Conservation (phyloP, 257 asterid genomes). For the Thymus quinquecostatus region DNA sequence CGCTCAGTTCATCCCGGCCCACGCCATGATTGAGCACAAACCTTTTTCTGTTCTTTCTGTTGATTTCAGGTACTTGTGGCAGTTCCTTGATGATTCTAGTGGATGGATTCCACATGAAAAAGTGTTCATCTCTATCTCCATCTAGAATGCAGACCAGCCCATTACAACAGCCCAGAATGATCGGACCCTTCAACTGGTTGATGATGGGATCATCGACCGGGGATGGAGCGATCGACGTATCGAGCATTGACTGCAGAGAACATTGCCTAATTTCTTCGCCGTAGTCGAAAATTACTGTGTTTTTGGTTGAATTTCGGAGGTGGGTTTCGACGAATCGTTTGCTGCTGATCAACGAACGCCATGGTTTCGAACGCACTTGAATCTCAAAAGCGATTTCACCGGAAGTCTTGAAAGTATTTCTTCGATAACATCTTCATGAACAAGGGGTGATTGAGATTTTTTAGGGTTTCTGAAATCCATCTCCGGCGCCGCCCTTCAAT, state of each 20-base stretch:
- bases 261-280: conserved; percentile 25
- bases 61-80: conserved; percentile 16
- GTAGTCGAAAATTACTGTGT: not conserved
- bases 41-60: rapidly evolving
- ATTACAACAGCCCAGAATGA: conserved; percentile 43
- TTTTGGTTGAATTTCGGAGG: conserved; percentile 16
- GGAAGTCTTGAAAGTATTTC: conserved; percentile 45
- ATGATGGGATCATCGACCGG: conserved; percentile 24
- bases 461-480: conserved; percentile 11
- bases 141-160: conserved; percentile 47
- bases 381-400: conserved; percentile 45
- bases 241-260: conserved; percentile 7
- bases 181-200: not conserved
- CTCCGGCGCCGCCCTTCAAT: too few relatives aligned
- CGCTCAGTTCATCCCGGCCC: conserved; percentile 40
- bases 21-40: conserved; percentile 33
- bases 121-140: too few relatives aligned
- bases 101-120: conserved; percentile 48
- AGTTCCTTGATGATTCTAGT: conserved; percentile 33
- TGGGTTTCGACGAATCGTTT: conserved; percentile 37
- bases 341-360: conserved; percentile 44
- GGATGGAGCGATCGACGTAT: not conserved
- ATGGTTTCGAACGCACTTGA: conserved; percentile 56
- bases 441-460: not conserved
- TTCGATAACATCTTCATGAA: conserved; percentile 43